phyloP scores from a whole-genome alignment of 2,329 filamentous ascomycete genomes.

The Talaromyces albobiverticillius region DNA sequence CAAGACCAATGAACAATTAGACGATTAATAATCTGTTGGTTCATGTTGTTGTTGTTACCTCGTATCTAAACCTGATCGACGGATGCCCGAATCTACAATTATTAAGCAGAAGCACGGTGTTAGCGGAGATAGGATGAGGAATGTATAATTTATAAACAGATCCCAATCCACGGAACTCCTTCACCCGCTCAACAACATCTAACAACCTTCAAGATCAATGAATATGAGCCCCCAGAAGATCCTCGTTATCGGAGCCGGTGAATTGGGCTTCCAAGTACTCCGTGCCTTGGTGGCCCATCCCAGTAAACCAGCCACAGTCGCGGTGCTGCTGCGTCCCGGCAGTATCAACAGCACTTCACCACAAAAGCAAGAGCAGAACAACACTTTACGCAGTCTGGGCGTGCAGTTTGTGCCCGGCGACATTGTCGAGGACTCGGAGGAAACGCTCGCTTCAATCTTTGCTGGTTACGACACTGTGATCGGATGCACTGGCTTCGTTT shows the following conservation, averaged over 20 bases:
- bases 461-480: conserved; percentile 42
- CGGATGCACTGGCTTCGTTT: conserved; percentile 59
- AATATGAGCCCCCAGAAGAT: no score
- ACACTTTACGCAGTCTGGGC: background rate
- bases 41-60: no score
- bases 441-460: background rate
- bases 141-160: no score
- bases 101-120: no score
- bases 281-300: background rate
- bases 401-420: background rate
- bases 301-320: background rate
- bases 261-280: conserved; percentile 4
- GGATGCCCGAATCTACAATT: no score
- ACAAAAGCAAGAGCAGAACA: background rate
- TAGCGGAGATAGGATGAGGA: no score
- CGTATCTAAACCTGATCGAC: no score
- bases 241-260: conserved; percentile 10
- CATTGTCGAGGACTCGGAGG: background rate
- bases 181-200: no score
- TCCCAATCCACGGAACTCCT: no score
- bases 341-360: background rate
- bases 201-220: no score
- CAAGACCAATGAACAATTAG: no score
- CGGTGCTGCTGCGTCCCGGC: conserved; percentile 1
- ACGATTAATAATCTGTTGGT: no score